These are phyloP conservation scores for Geotrichum candidum DNA, from an alignment of 1,139 yeast genomes.

Conservation along the genomic window DNA sequence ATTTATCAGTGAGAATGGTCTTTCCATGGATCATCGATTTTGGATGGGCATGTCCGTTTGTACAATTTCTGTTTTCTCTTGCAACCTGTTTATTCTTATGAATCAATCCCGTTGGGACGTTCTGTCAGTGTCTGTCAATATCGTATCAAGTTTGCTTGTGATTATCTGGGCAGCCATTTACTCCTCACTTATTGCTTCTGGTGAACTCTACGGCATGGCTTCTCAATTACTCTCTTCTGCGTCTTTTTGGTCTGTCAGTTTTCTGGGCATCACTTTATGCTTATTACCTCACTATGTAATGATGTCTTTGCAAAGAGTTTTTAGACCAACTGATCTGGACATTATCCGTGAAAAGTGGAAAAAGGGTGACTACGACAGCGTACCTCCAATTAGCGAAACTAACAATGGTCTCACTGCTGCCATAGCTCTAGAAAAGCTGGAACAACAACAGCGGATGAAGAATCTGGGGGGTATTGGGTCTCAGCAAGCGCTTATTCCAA, in stretches of 20 bases:
- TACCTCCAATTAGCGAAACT: constrained; percentile 16
- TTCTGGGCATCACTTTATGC: constrained; percentile 66
- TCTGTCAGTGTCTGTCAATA: constrained; percentile 61
- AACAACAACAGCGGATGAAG: constrained; percentile 1
- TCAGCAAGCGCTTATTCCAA: constrained; percentile 5
- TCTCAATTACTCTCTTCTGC: constrained; percentile 64
- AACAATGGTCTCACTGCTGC: constrained; percentile 18
- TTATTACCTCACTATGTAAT: constrained; percentile 69
- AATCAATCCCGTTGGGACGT: constrained; percentile 96
- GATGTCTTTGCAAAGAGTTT: constrained; percentile 57
- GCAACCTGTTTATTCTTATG: constrained; percentile 70
- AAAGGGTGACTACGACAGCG: constrained; percentile 23
- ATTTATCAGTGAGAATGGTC: constrained; percentile 58
- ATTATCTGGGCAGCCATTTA: constrained; percentile 92
- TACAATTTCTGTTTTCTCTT: constrained; percentile 70
- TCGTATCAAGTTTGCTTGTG: constrained; percentile 60
- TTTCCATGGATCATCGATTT: constrained; percentile 70
- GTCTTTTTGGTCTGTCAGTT: constrained; percentile 74
- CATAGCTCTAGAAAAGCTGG: constrained; percentile 10
- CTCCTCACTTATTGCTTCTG: constrained; percentile 56
- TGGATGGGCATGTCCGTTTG: constrained; percentile 79
- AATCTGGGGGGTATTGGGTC: neutral
- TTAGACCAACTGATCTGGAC: constrained; percentile 74
- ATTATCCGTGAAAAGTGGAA: constrained; percentile 62
- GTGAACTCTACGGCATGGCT: constrained; percentile 75